These are phyloP conservation scores for Ogataea trehaloabstinens DNA, from an alignment of 805 yeast genomes.

Conservation along the genomic window DNA sequence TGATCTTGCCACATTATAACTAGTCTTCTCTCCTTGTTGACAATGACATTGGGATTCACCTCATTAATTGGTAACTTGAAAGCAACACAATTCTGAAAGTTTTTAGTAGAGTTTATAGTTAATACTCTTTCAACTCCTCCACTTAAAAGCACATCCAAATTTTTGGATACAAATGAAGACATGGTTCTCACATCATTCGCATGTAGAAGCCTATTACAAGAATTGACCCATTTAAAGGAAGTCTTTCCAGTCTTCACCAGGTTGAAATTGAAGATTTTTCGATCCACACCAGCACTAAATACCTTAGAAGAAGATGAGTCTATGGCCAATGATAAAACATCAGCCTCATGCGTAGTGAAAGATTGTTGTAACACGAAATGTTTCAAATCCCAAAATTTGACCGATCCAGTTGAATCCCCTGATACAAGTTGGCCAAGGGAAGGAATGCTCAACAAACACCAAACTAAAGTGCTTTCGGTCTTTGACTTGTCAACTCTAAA, in stretches of 20 bases:
- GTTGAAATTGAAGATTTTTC: constrained; percentile 77
- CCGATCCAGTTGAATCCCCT: constrained; percentile 94
- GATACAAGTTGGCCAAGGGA: constrained; percentile 73
- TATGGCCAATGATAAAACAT: constrained; percentile 69
- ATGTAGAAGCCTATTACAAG: constrained; percentile 76
- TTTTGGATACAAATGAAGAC: constrained; percentile 65
- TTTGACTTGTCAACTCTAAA: constrained; percentile 91
- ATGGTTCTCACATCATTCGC: constrained; percentile 83
- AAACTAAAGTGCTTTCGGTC: constrained; percentile 83
- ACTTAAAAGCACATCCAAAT: constrained; percentile 65
- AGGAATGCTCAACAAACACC: constrained; percentile 75
- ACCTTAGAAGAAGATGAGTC: constrained; percentile 61
- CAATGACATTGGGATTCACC: constrained; percentile 25
- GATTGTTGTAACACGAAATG: constrained; percentile 76
- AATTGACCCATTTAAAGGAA: constrained; percentile 66
- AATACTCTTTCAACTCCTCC: constrained; percentile 81
- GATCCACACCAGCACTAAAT: constrained; percentile 90
- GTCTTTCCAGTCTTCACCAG: constrained; percentile 40
- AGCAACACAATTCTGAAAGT: constrained; percentile 71
- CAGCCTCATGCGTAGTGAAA: constrained; percentile 86
- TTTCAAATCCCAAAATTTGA: constrained; percentile 88
- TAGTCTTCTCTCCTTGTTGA: constrained; percentile 47
- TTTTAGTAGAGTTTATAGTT: constrained; percentile 60
- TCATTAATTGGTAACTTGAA: constrained; percentile 59
- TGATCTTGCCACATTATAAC: constrained; percentile 82